Evolutionary conservation across 2,329 filamentous ascomycete species (phyloP), one percentile per base, ranked within the genome.

Genomic region (Onygenales sp.): DNA sequence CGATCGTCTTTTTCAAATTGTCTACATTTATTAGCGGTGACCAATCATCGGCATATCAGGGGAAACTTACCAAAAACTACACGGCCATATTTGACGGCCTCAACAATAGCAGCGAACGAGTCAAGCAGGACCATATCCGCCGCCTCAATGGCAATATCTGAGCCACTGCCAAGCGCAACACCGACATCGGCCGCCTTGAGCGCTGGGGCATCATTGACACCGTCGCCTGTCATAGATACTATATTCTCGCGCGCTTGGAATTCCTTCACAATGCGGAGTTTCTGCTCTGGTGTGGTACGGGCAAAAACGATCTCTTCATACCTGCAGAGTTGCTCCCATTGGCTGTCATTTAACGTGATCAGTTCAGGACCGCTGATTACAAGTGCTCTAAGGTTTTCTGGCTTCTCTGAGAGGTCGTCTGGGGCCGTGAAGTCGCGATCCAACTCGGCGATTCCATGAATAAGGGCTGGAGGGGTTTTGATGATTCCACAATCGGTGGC

Each of bases 251-350:
- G 74, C 0, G 75, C 68, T 63, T 88, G 86, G 56, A 89, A 84
- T 64, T 87, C 85, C 33, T 80, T 80, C n/a, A 91, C 86, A 56
- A 90, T 90, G 36, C 85, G 82, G 6, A 90, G 78, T 65, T 91
- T 91, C 64, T 90, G 86, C 62, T 90, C 86, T 0, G 86, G 86
- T 0, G 86, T 89, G 0, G 86, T 90, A 10, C 85, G 77, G 0
- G 86, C 83, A 63, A 90, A 89, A 10, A 90, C 84, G 39, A 90
- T 84, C 62, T 89, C 86, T 31, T 82, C 75, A 59, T 89, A 90
- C 7, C 70, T 62, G 33, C 77, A 76, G 1, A 91, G 74, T 34
- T 76, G 74, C 54, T 83, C 76, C 86, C 87, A 91, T 65, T 90
- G 85, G 39, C 77, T 63, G 8, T 85, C 80, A 53, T 81, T 85